phyloP scores from a whole-genome alignment of 805 yeast genomes.

The Sugiyamaella americana region DNA sequence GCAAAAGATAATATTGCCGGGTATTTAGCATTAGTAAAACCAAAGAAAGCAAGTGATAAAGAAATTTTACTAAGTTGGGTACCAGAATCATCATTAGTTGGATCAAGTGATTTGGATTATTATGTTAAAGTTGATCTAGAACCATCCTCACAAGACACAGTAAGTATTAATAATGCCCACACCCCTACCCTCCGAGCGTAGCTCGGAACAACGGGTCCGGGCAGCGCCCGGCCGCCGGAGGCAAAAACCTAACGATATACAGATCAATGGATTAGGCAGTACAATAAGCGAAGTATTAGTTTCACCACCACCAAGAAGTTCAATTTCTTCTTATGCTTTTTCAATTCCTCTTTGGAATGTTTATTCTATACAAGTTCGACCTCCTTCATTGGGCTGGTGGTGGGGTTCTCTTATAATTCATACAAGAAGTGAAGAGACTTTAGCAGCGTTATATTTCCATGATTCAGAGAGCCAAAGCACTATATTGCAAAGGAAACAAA shows the following conservation, averaged over 20 bases:
- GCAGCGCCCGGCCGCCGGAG: no score
- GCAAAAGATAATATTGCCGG: conserved; percentile 78
- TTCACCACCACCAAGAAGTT: conserved; percentile 46
- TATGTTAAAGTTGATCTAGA: conserved; percentile 50
- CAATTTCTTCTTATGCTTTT: conserved; percentile 62
- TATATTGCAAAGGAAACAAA: conserved; percentile 48
- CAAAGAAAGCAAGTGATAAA: conserved; percentile 38
- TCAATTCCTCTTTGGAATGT: conserved; percentile 52
- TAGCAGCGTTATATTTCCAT: conserved; percentile 88
- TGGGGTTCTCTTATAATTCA: conserved; percentile 78
- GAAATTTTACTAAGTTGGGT: conserved; percentile 63
- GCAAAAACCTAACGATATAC: no score
- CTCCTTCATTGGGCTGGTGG: conserved; percentile 87
- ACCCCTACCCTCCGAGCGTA: no score
- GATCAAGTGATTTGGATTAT: conserved; percentile 40
- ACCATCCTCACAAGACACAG: no score
- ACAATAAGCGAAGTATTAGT: conserved; percentile 35
- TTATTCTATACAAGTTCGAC: conserved; percentile 76
- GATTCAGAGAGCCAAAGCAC: conserved; percentile 83
- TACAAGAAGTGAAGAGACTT: conserved; percentile 50
- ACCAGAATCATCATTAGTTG: conserved; percentile 43
- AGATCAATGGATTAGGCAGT: no score
- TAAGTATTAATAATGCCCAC: no score
- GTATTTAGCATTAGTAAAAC: conserved; percentile 57
- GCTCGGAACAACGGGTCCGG: no score